phyloP scores from a whole-genome alignment of 2,329 filamentous ascomycete genomes.

The Alternaria arborescens region DNA sequence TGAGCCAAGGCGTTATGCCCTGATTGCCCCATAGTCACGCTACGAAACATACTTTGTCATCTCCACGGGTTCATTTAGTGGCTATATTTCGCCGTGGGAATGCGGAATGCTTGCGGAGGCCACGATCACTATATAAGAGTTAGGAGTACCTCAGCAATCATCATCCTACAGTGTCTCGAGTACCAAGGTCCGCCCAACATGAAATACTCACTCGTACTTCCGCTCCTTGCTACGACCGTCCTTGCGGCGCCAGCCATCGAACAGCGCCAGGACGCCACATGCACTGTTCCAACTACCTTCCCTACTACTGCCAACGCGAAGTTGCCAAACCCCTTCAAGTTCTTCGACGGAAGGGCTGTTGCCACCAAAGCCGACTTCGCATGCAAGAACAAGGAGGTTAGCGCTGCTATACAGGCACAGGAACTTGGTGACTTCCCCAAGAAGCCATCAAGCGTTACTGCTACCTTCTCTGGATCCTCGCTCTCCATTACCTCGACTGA shows the following conservation, averaged over 20 bases:
- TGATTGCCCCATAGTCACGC: conserved; percentile 42
- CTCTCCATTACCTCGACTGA: conserved; percentile 49
- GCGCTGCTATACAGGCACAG: conserved; percentile 46
- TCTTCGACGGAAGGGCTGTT: conserved; percentile 48
- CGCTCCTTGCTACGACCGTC: conserved; percentile 41
- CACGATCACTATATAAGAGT: conserved; percentile 24
- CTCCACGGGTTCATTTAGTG: conserved; percentile 34
- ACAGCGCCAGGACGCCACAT: conserved; percentile 40
- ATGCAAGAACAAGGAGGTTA: conserved; percentile 51
- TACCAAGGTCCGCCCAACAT: conserved; percentile 29
- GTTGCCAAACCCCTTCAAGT: conserved; percentile 51
- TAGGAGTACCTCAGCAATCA: not conserved
- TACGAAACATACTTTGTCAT: conserved; percentile 33
- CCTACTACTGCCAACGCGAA: conserved; percentile 43
- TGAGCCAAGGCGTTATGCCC: conserved; percentile 35
- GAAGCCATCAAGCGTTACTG: conserved; percentile 45
- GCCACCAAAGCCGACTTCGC: conserved; percentile 46
- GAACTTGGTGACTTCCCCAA: conserved; percentile 52
- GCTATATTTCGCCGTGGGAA: conserved; percentile 36
- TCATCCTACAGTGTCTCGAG: conserved; percentile 15
- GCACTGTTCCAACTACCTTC: conserved; percentile 42
- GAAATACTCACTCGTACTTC: conserved; percentile 44
- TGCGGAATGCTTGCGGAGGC: conserved; percentile 18
- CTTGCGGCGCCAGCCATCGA: conserved; percentile 41
- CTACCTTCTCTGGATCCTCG: conserved; percentile 40